Percentiles rank a stretch among this genome's conserved stretches.
phyloP scores from a whole-genome alignment of 169 alveolate genomes.

The Plasmodium gaboni region DNA sequence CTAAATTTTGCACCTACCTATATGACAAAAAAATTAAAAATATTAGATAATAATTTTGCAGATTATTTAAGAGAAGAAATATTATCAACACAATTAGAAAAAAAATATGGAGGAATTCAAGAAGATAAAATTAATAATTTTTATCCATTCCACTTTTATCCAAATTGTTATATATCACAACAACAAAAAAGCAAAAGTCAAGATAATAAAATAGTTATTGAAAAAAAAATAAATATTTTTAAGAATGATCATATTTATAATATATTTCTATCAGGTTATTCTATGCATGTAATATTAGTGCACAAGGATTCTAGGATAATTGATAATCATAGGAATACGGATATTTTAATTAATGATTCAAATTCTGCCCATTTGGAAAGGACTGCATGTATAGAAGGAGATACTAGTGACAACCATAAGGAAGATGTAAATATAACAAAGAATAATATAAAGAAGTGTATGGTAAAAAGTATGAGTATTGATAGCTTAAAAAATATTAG shows the following conservation, averaged over 20 bases:
- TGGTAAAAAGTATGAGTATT: no score
- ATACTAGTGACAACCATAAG: no score
- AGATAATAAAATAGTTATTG: background rate
- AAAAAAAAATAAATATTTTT: background rate
- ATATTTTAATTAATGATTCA: no score
- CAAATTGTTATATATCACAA: slow-evolving; percentile 24
- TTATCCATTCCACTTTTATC: slow-evolving; percentile 80
- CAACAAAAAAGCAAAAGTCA: background rate
- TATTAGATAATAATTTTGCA: slow-evolving; percentile 68
- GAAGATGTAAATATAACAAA: no score
- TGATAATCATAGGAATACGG: no score
- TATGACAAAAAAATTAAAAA: slow-evolving; percentile 76
- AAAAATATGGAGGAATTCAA: slow-evolving; percentile 78
- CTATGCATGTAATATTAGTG: slow-evolving; percentile 47
- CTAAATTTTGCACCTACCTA: slow-evolving; percentile 76
- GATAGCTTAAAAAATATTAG: no score
- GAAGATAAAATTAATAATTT: slow-evolving; percentile 47
- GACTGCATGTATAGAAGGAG: no score
- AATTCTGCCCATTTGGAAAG: no score
- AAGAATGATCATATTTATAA: slow-evolving; percentile 21
- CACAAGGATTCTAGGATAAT: background rate
- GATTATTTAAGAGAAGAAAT: slow-evolving; percentile 61
- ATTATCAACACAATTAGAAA: slow-evolving; percentile 76
- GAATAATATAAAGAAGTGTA: no score
- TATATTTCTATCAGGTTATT: slow-evolving; percentile 38